Base-by-base conservation (phyloP, 108 stramenopile species). In the Cylindrotheca closterium region DNA sequence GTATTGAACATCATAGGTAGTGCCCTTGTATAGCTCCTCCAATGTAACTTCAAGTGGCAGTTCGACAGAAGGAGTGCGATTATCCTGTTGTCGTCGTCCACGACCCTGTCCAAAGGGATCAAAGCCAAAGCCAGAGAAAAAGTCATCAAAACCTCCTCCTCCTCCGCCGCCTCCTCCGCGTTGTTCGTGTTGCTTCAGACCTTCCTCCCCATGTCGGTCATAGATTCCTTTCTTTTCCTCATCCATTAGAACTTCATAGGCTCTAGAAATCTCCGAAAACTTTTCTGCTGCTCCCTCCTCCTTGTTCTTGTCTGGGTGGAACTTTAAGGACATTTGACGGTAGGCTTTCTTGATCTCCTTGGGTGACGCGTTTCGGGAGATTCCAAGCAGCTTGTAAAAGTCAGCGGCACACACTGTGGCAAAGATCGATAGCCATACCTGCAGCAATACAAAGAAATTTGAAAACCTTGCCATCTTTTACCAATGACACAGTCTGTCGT, bases 341-440 rank as follows among this genome's bases (percentile, higher is more conserved):
- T 98, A 99, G 0, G 98, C 98, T 68, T 97, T 98, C 66, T 93
- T 94, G 55, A 93, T 93, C 67, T 93, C 92, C 57, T 95, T 95
- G 26, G 66, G 70, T 7, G 91, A 77, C 34, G 91, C 89, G 12
- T 60, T 46, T 42, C 81, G 73, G 15, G 73, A 80, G 34, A 92
- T 64, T 22, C 91, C 91, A 55, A 95, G 84, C 30, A 92, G 60
- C 72, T 82, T 80, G 81, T 92, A 92, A 58, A 83, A 89, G 63
- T 92, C 89, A 24, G 51, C 68, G 34, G 71, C 71, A 47, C 30
- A 29, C 15, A 60, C 71, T n/a, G n/a, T n/a, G n/a, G n/a, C n/a
- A n/a, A n/a, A n/a, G 19, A 64, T n/a, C 22, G 71, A 58, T 26
- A 73, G 34, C 50, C 65, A 49, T 0, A 73, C 8, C 42, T 73